Conservation (phyloP, 352 stramenopile species). For the Pythium plurisporium region DNA sequence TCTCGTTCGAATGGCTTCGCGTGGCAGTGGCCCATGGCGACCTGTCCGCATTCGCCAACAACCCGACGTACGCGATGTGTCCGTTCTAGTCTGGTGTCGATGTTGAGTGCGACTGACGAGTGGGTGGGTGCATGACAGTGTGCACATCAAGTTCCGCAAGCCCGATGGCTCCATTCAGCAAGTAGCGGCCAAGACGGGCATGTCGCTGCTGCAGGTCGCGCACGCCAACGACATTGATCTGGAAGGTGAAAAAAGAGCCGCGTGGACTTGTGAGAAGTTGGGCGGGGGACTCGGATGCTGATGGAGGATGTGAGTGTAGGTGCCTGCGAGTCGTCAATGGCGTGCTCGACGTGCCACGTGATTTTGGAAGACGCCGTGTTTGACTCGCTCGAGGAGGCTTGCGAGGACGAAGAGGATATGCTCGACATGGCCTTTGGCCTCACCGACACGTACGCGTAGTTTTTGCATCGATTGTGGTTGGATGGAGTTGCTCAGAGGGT, state of each 20-base stretch:
- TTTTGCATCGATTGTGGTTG: no score
- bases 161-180: constrained; percentile 57
- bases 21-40: constrained; percentile 42
- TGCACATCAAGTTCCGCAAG: constrained; percentile 73
- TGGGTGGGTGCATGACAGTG: constrained; percentile 25
- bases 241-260: constrained; percentile 80
- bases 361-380: constrained; percentile 94
- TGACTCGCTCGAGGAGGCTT: constrained; percentile 86
- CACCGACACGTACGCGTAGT: constrained; percentile 80
- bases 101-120: no score
- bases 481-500: no score
- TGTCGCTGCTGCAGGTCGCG: constrained; percentile 89
- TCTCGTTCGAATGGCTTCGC: constrained; percentile 1
- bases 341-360: constrained; percentile 98
- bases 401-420: constrained; percentile 99
- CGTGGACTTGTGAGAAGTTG: neutral
- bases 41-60: constrained; percentile 49
- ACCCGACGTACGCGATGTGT: constrained; percentile 46
- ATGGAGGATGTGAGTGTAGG: no score
- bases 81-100: neutral
- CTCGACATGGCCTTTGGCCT: constrained; percentile 98
- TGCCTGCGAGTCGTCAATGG: constrained; percentile 93
- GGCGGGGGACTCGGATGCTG: no score
- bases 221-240: constrained; percentile 94
- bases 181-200: constrained; percentile 70